Percentiles rank a stretch among this genome's conserved stretches.
Conservation (phyloP, 2,329 filamentous ascomycete species). For the Fusarium sublunatum region DNA sequence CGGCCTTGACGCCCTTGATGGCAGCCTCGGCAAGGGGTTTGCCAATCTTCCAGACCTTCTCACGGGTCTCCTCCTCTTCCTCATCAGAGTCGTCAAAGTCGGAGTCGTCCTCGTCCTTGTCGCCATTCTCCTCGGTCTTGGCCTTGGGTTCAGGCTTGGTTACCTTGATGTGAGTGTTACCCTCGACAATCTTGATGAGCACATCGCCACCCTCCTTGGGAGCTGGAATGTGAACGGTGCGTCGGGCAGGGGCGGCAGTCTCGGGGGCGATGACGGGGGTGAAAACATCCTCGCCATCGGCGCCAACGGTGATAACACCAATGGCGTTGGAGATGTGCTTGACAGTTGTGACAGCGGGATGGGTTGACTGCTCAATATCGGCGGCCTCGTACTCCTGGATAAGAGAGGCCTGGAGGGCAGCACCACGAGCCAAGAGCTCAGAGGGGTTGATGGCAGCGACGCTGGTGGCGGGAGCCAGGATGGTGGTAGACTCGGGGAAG, state of each 20-base stretch:
- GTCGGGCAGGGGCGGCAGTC: conserved; percentile 89
- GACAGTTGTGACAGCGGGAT: conserved; percentile 93
- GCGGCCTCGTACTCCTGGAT: conserved; percentile 94
- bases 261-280: conserved; percentile 84
- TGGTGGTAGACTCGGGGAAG: conserved; percentile 82
- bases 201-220: conserved; percentile 88
- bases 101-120: conserved; percentile 72
- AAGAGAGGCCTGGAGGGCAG: conserved; percentile 92
- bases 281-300: conserved; percentile 75
- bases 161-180: conserved; percentile 89
- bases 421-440: conserved; percentile 87
- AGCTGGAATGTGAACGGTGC: conserved; percentile 80
- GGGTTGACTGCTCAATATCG: conserved; percentile 95
- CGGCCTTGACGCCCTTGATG: conserved; percentile 86
- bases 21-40: conserved; percentile 85
- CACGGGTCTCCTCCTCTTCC: conserved; percentile 87
- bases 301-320: conserved; percentile 77
- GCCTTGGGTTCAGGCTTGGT: conserved; percentile 85
- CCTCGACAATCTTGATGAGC: conserved; percentile 88
- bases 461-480: conserved; percentile 86
- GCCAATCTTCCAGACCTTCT: conserved; percentile 93
- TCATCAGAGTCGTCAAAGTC: conserved; percentile 70
- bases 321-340: conserved; percentile 91
- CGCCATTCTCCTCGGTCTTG: conserved; percentile 73
- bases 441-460: conserved; percentile 89